A percentile compares a stretch with the other conserved stretches of the same genome.
Conservation (phyloP, 75 land plant species). For the Isoetes taiwanensis region DNA sequence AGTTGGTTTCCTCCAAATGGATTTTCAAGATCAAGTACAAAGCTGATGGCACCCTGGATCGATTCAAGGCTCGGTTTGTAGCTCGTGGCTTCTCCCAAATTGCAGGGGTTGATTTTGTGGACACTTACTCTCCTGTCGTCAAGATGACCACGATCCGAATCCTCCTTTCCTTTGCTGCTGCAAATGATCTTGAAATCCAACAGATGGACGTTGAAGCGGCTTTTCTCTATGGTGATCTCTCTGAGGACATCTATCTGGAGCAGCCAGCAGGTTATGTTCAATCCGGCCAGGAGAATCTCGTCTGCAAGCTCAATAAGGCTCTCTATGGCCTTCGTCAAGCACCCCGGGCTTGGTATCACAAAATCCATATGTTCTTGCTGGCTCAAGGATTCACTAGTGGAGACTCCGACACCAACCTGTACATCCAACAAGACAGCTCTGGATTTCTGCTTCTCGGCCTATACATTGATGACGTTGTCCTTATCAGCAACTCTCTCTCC, state of each 20-base stretch:
- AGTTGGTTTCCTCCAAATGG: background rate
- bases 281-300: background rate
- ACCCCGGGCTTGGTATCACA: background rate
- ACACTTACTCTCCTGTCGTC: background rate
- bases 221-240: background rate
- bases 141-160: background rate
- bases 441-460: too few species aligned
- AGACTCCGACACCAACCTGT: too few species aligned
- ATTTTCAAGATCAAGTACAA: background rate
- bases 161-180: conserved; percentile 1
- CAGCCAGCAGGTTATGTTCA: background rate
- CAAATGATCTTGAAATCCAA: background rate
- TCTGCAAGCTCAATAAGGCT: background rate
- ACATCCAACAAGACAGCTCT: too few species aligned
- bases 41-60: conserved; percentile 1
- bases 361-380: too few species aligned
- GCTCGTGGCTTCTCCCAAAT: background rate
- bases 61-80: conserved; percentile 2
- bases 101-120: background rate
- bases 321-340: background rate
- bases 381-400: too few species aligned
- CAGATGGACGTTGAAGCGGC: background rate
- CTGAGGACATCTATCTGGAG: background rate
- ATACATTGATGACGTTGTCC: too few species aligned
- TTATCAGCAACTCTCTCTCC: too few species aligned